Evolutionary conservation across 2,329 filamentous ascomycete genomes (phyloP).

Genomic region (Colletotrichum sp.): DNA sequence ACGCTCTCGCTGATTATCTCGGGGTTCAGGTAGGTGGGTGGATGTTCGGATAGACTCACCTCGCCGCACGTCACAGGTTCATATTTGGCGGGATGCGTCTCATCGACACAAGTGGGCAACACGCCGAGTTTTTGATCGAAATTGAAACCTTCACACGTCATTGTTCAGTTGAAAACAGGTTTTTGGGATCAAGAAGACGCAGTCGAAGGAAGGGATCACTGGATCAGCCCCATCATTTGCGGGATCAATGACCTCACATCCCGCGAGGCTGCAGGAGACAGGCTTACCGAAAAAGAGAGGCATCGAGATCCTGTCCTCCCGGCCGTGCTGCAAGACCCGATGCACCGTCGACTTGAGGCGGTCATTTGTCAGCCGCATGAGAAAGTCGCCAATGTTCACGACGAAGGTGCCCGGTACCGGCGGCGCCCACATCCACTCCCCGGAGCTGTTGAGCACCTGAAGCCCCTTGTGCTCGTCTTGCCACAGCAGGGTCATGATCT

Average conservation of each 20-base stretch:
- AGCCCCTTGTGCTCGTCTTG: slow-evolving; percentile 40
- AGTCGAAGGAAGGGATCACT: background rate
- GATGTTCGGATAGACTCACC: slow-evolving; percentile 9
- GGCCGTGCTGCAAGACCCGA: slow-evolving; percentile 18
- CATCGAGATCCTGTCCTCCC: slow-evolving; percentile 43
- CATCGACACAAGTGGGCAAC: slow-evolving; percentile 52
- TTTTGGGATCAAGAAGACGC: background rate
- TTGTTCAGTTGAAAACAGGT: background rate
- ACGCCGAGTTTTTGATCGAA: slow-evolving; percentile 57
- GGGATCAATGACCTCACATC: background rate
- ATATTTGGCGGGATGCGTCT: slow-evolving; percentile 51
- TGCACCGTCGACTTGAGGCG: slow-evolving; percentile 26
- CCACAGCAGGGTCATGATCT: slow-evolving; percentile 53
- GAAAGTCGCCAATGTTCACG: slow-evolving; percentile 30
- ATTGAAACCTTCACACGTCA: slow-evolving; percentile 39
- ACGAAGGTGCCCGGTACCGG: slow-evolving; percentile 28
- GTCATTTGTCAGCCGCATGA: slow-evolving; percentile 29
- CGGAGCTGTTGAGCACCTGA: slow-evolving; percentile 25
- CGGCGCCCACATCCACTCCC: slow-evolving; percentile 28
- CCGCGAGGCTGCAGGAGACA: background rate
- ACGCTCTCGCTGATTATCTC: background rate
- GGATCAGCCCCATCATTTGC: background rate
- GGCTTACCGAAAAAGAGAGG: slow-evolving; percentile 57
- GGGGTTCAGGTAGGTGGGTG: background rate
- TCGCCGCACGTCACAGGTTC: slow-evolving; percentile 57